Base-by-base conservation (phyloP, 768 basidiomycete genomes). In the Pulveroboletus sp. region DNA sequence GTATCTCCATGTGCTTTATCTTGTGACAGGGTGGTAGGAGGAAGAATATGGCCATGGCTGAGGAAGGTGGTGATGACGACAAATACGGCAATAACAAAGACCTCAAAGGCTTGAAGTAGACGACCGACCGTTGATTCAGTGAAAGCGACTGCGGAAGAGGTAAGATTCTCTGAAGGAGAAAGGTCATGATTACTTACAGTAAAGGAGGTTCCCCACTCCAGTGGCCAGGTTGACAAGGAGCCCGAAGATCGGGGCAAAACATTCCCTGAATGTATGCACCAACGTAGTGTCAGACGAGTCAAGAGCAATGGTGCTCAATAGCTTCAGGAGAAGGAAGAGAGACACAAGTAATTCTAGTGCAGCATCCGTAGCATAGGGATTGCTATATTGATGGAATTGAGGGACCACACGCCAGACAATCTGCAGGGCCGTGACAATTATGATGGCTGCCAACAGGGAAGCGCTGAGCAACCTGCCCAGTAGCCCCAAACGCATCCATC, bases 111-210 rank as follows among this genome's bases (percentile, higher is more conserved):
- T 56, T 81, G 77, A 44, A 81, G 63, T 57, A 89, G 79, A 40
- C 83, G 81, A n/a, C 87, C 88, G 1, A 85, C 68, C 9, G 74
- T 72, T 6, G 78, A 79, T 67, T 89, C 88, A 3, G 86, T 79
- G 60, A 89, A 87, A 46, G 72, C 68, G 62, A 84, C 86, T 88
- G 56, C 32, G 18, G 37, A 46, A 44, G 3, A 33, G 39, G 30
- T 63, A 38, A 64, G 52, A 37, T 38, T 24, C 35, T 33, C 18
- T 47, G 39, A 54, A 42, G 12, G 30, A 39, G 35, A 35, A 41
- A 33, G 36, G 11, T 10, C n/a, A 28, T 10, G 36, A 45, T 35
- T 14, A 76, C 86, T 71, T 59, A 89, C 88, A 80, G 33, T 60
- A 55, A 26, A 79, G 57, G 33, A 86, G 66, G 54, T 82, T 78